Evolutionary conservation across 441 rosid genomes (phyloP), one percentile per base, ranked within the genome.

Genomic region (Eutrema salsugineum): DNA sequence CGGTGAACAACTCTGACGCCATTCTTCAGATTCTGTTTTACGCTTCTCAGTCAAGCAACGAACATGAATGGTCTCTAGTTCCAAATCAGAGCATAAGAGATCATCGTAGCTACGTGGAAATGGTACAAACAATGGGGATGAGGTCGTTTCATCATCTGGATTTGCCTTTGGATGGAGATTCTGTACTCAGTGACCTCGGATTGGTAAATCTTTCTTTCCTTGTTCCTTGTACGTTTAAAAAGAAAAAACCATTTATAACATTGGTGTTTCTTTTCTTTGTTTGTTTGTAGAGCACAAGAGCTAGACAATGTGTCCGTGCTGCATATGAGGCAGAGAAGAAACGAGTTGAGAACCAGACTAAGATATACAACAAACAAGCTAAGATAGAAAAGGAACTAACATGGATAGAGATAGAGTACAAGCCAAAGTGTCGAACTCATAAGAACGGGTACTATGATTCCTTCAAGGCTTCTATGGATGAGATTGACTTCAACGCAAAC

Each of bases 1-100:
- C 79, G 1, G 59, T 85, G 73, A 80, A 59, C 76, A 94, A 91
- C 81, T 80, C 95, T 3, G 96, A 87, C 66, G 92, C 92, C 27
- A 70, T 90, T 75, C 84, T 91, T 66, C 96, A 94, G 68, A 59
- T 91, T 5, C 70, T 94, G 80, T 87, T 85, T 70, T 86, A 87
- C 73, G 71, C 93, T 55, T 79, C 70, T 59, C 97, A 89, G 83
- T 63, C 79, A 19, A 78, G 64, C 49, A 57, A 79, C 11, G 79
- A 72, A 40, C 48, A 20, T 54, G 94, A 89, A 56, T 47, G 27
- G 35, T 14, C 40, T 0, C 69, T 8, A 0, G 46, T 78, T 47
- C 88, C 88, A 56, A 14, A 2, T 8, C 62, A 56, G 73, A 84
- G 94, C 83, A 48, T 91, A 8, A 63, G 11, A 14, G 79, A 83